Conservation (phyloP, 2,329 filamentous ascomycete species). For the Pyrenophora seminiperda region DNA sequence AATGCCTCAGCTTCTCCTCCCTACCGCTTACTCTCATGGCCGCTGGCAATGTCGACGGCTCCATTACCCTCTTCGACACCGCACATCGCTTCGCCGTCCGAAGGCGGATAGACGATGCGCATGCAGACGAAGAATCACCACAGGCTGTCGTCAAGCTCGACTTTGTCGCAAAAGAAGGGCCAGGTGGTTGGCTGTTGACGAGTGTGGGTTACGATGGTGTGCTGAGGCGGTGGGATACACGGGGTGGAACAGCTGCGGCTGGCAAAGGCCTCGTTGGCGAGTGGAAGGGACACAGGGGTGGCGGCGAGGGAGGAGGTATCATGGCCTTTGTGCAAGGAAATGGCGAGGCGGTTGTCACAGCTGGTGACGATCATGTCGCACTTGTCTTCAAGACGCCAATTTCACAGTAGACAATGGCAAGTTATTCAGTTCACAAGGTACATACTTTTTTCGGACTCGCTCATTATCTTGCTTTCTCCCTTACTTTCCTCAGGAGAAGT, state of each 20-base stretch:
- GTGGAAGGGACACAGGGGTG: slow-evolving; percentile 87
- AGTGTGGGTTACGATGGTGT: slow-evolving; percentile 92
- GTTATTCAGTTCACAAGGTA: background rate
- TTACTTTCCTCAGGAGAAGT: too few species aligned
- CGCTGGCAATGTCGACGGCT: slow-evolving; percentile 67
- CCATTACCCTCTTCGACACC: slow-evolving; percentile 84
- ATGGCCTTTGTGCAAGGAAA: slow-evolving; percentile 85
- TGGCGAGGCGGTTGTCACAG: slow-evolving; percentile 80
- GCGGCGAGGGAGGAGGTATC: slow-evolving; percentile 85
- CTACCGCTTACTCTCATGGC: slow-evolving; percentile 65
- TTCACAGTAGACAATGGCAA: slow-evolving; percentile 4
- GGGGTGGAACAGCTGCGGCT: slow-evolving; percentile 69
- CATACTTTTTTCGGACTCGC: background rate
- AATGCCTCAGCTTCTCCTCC: slow-evolving; percentile 72
- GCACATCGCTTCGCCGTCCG: slow-evolving; percentile 86
- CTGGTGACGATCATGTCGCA: slow-evolving; percentile 73
- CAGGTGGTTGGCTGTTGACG: slow-evolving; percentile 72
- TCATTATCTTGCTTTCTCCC: background rate
- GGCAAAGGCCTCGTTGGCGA: slow-evolving; percentile 77
- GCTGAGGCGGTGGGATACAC: slow-evolving; percentile 82
- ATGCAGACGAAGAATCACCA: slow-evolving; percentile 73
- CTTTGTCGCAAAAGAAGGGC: slow-evolving; percentile 65
- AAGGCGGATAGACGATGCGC: slow-evolving; percentile 78
- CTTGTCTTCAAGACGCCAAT: slow-evolving; percentile 36
- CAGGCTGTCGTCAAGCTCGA: slow-evolving; percentile 91